Percentiles rank a stretch among this genome's conserved stretches.
phyloP scores from a whole-genome alignment of 768 basidiomycete species.

The Suillus hirtellus region DNA sequence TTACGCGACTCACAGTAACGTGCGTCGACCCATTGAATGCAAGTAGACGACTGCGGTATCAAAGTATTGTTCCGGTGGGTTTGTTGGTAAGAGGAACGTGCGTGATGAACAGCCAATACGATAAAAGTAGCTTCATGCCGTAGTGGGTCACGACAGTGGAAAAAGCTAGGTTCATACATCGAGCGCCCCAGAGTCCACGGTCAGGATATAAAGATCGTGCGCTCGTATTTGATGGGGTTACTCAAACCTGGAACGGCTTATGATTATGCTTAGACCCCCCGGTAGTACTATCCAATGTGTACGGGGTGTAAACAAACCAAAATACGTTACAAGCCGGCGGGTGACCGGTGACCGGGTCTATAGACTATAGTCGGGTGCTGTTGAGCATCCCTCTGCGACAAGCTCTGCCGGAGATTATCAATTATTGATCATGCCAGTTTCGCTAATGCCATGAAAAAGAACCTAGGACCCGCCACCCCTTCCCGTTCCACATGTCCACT shows the following conservation, averaged over 20 bases:
- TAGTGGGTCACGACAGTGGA: neutral
- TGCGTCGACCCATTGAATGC: neutral
- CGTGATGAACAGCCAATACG: neutral
- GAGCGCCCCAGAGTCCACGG: neutral
- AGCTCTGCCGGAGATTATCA: too few relatives aligned
- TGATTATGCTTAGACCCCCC: too few relatives aligned
- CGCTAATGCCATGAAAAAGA: neutral
- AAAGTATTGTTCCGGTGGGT: neutral
- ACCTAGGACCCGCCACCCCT: too few relatives aligned
- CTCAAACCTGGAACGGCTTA: too few relatives aligned
- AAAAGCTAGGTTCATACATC: neutral
- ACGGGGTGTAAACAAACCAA: too few relatives aligned
- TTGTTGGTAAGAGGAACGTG: neutral
- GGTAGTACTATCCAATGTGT: too few relatives aligned
- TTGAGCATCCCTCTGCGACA: too few relatives aligned
- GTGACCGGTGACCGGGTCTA: too few relatives aligned
- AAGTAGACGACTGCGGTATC: neutral
- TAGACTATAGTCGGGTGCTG: too few relatives aligned
- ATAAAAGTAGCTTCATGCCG: neutral
- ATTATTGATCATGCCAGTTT: too few relatives aligned
- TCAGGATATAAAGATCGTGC: neutral
- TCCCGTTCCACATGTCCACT: too few relatives aligned
- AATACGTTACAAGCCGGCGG: too few relatives aligned
- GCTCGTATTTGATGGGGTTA: neutral
- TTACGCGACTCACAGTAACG: neutral